Evolutionary conservation across 1,139 yeast species (phyloP).

Genomic region (Geotrichum klebahnii): DNA sequence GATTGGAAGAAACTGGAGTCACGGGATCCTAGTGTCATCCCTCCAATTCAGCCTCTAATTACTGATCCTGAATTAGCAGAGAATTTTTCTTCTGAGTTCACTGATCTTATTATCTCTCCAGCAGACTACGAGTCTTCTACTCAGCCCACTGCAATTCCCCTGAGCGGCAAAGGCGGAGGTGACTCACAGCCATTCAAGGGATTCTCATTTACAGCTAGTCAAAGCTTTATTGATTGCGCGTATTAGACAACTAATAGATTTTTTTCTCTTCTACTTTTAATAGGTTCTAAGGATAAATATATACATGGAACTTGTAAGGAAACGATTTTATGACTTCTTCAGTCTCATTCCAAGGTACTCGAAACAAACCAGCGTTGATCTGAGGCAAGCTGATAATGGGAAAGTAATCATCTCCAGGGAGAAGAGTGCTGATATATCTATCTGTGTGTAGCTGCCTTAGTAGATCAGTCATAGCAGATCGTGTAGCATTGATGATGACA

Average conservation of each 20-base stretch:
- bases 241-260: slow-evolving; percentile 8
- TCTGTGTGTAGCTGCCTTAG: slow-evolving; percentile 38
- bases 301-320: slow-evolving; percentile 18
- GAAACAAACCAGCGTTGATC: slow-evolving; percentile 73
- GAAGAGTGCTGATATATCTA: slow-evolving; percentile 12
- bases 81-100: slow-evolving; percentile 84
- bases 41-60: slow-evolving; percentile 83
- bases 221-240: slow-evolving; percentile 33
- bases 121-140: slow-evolving; percentile 24
- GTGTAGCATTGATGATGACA: slow-evolving; percentile 49
- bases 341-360: slow-evolving; percentile 5
- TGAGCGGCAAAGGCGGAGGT: slow-evolving; percentile 7
- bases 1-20: slow-evolving; percentile 64
- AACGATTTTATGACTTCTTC: slow-evolving; percentile 8
- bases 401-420: slow-evolving; percentile 21
- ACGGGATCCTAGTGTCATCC: slow-evolving; percentile 48
- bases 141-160: slow-evolving; percentile 23
- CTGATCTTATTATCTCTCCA: slow-evolving; percentile 66
- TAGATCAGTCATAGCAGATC: slow-evolving; percentile 48
- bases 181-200: slow-evolving; percentile 33
- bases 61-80: slow-evolving; percentile 87
- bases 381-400: slow-evolving; percentile 57
- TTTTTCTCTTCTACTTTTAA: slow-evolving; percentile 13
- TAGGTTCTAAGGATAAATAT: slow-evolving; percentile 1
- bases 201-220: slow-evolving; percentile 36